phyloP scores from a whole-genome alignment of 139 green algal genomes.

The Haematococcus lacustris region DNA sequence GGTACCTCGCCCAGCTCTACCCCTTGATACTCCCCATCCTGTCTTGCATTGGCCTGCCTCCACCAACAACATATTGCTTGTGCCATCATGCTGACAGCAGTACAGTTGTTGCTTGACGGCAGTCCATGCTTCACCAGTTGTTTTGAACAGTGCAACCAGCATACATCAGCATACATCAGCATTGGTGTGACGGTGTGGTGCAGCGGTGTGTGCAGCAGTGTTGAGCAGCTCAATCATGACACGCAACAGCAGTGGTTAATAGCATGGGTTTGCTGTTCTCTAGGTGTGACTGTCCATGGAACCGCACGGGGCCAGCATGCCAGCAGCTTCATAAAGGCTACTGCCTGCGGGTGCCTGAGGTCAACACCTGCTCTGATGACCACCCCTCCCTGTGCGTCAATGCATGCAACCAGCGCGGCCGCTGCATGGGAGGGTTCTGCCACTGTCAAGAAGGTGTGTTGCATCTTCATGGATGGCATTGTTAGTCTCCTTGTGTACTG shows the following conservation, averaged over 20 bases:
- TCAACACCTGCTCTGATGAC: constrained; percentile 25
- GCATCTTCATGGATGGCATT: too few relatives aligned
- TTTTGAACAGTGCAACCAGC: too few relatives aligned
- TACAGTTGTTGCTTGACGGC: too few relatives aligned
- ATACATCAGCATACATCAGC: neutral
- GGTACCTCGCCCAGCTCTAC: neutral
- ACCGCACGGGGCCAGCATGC: constrained; percentile 18
- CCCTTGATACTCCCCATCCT: too few relatives aligned
- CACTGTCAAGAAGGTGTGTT: constrained; percentile 9
- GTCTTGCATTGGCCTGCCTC: too few relatives aligned
- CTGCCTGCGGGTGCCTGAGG: constrained; percentile 17
- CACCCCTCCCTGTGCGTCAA: constrained; percentile 23
- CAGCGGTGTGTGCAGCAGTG: neutral
- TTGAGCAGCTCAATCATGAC: too few relatives aligned
- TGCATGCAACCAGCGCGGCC: constrained; percentile 14
- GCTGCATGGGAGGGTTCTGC: constrained; percentile 25
- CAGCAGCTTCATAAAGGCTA: constrained; percentile 5
- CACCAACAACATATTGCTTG: too few relatives aligned
- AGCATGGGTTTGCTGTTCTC: neutral
- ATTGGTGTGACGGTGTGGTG: neutral
- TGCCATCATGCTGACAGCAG: too few relatives aligned
- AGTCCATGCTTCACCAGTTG: too few relatives aligned
- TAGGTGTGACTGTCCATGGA: constrained; percentile 32
- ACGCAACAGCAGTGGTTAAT: neutral
- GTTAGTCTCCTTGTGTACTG: too few relatives aligned